A percentile compares a stretch with the other conserved stretches of the same genome.
Conservation (phyloP, 345 rosid species). For the Salix viminalis region DNA sequence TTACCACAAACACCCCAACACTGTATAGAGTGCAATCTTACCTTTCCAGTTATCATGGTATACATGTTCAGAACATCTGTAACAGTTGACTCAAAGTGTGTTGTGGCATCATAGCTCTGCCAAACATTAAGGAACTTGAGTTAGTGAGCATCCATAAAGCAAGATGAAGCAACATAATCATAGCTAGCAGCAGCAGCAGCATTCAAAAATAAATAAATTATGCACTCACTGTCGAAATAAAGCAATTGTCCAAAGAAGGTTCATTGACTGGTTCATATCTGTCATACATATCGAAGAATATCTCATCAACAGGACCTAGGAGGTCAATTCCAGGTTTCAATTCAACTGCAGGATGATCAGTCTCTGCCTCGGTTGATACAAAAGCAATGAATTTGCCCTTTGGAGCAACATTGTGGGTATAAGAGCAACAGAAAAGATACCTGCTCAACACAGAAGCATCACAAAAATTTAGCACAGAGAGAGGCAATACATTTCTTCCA, state of each 20-base stretch:
- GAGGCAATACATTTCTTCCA: background rate
- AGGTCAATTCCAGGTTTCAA: constrained; percentile 81
- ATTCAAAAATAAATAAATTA: background rate
- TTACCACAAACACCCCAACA: background rate
- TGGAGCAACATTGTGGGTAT: constrained; percentile 91
- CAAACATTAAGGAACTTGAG: constrained; percentile 6
- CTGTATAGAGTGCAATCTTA: constrained; percentile 15
- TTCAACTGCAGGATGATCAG: constrained; percentile 69
- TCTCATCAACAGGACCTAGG: constrained; percentile 79
- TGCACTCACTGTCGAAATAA: constrained; percentile 70
- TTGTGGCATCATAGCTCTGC: constrained; percentile 98
- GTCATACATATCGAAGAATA: constrained; percentile 73
- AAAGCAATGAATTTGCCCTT: constrained; percentile 91
- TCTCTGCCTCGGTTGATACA: constrained; percentile 91
- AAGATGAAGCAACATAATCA: background rate
- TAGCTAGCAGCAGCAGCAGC: background rate
- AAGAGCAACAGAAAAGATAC: constrained; percentile 96
- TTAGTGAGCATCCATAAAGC: constrained; percentile 10
- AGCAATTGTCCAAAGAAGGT: constrained; percentile 82
- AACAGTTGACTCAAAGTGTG: constrained; percentile 92
- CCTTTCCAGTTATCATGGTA: constrained; percentile 96
- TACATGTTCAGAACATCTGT: constrained; percentile 85
- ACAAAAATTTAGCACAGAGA: background rate
- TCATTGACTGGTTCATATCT: constrained; percentile 81
- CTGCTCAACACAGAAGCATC: constrained; percentile 30